Conservation (phyloP, 1,139 yeast genomes). For the Zhuliangozyma parablackwelliae region DNA sequence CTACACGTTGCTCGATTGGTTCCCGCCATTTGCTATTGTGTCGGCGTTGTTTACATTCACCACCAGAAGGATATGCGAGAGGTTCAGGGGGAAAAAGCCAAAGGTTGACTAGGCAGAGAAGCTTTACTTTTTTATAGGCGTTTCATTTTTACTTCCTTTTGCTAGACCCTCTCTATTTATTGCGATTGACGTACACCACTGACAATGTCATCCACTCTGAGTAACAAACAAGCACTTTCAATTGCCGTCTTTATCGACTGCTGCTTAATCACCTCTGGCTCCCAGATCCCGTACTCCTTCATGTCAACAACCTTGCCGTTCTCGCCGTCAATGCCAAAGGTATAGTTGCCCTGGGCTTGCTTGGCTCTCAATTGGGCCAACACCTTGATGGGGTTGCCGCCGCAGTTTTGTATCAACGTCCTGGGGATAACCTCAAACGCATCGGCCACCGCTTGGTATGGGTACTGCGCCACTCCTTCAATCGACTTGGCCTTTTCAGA, state of each 20-base stretch:
- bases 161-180: no score
- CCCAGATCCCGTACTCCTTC: slow-evolving; percentile 97
- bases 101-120: slow-evolving; percentile 3
- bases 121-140: no score
- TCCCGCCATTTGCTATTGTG: slow-evolving; percentile 48
- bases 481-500: slow-evolving; percentile 88
- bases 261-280: slow-evolving; percentile 95
- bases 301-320: slow-evolving; percentile 91
- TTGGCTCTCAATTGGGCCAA: slow-evolving; percentile 91
- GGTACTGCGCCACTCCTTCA: slow-evolving; percentile 97
- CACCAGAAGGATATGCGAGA: slow-evolving; percentile 17
- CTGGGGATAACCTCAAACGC: slow-evolving; percentile 98
- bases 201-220: slow-evolving; percentile 96
- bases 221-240: slow-evolving; percentile 90
- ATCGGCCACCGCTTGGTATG: slow-evolving; percentile 97
- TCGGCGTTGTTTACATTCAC: slow-evolving; percentile 27
- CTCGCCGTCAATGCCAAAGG: slow-evolving; percentile 94
- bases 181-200: slow-evolving; percentile 73
- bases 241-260: slow-evolving; percentile 96
- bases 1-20: slow-evolving; percentile 56
- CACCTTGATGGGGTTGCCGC: slow-evolving; percentile 90
- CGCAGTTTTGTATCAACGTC: slow-evolving; percentile 94
- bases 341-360: slow-evolving; percentile 83
- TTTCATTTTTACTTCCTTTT: no score
- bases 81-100: slow-evolving; percentile 17